Evolutionary conservation across 768 basidiomycete species (phyloP).

Genomic region (Strobilomyces confusus): DNA sequence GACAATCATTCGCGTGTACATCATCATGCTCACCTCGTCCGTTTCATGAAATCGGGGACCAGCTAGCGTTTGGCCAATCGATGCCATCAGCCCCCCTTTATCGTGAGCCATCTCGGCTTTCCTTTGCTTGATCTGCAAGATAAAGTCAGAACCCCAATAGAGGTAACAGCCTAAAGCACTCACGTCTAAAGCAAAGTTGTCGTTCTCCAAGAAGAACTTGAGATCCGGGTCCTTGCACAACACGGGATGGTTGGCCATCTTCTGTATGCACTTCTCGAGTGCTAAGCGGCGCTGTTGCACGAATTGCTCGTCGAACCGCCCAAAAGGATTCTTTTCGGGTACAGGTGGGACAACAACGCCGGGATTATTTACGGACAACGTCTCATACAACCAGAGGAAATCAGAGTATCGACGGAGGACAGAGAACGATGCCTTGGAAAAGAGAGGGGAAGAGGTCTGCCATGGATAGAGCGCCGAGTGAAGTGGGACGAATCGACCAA

Average conservation of each 20-base stretch:
- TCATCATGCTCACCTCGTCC: constrained; percentile 58
- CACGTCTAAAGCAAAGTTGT: constrained; percentile 87
- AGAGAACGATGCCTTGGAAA: constrained; percentile 79
- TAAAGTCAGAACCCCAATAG: background rate
- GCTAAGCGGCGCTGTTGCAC: constrained; percentile 81
- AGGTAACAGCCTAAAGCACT: constrained; percentile 29
- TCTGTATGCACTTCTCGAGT: constrained; percentile 87
- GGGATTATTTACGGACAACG: constrained; percentile 84
- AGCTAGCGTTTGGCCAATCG: constrained; percentile 72
- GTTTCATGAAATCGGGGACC: constrained; percentile 85
- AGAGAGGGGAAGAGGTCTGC: constrained; percentile 83
- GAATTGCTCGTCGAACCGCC: constrained; percentile 90
- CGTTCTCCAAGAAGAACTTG: constrained; percentile 88
- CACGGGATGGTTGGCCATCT: constrained; percentile 90
- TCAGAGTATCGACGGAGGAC: constrained; percentile 97
- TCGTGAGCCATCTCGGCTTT: constrained; percentile 75
- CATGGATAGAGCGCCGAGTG: background rate
- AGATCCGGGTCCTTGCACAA: constrained; percentile 85
- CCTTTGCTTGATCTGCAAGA: constrained; percentile 75
- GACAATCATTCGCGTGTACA: background rate
- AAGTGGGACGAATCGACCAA: background rate
- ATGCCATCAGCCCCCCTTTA: constrained; percentile 78
- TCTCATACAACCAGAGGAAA: constrained; percentile 95
- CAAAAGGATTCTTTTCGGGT: constrained; percentile 92
- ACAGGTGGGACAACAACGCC: constrained; percentile 96